Conservation (phyloP, 257 asterid species). For the Solanum bukasovii region DNA sequence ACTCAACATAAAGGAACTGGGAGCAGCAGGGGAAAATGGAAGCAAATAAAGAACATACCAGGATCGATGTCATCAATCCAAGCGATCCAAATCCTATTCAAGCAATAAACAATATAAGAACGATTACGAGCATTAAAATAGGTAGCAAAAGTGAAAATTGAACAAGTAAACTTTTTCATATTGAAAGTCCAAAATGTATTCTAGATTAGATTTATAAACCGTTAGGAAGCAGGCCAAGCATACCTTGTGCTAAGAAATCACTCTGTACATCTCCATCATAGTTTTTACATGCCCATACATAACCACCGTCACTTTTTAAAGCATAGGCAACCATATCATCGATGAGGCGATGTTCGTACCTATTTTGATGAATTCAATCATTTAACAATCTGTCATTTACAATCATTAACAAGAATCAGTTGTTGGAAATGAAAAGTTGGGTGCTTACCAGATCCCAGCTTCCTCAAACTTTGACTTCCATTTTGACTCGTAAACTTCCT, state of each 20-base stretch:
- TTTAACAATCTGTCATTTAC: background rate
- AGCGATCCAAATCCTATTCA: slow-evolving; percentile 93
- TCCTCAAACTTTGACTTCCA: slow-evolving; percentile 87
- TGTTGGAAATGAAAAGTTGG: background rate
- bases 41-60: slow-evolving; percentile 39
- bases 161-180: background rate
- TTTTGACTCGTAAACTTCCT: slow-evolving; percentile 74
- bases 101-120: background rate
- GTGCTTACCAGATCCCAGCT: slow-evolving; percentile 81
- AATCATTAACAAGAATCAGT: background rate
- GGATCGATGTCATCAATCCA: slow-evolving; percentile 96
- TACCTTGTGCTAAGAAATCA: slow-evolving; percentile 99
- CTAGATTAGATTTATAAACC: background rate
- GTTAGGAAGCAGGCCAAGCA: background rate
- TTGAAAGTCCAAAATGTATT: background rate
- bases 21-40: background rate
- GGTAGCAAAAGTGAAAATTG: background rate
- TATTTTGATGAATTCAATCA: slow-evolving; percentile 5
- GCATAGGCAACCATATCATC: slow-evolving; percentile 99
- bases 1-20: background rate
- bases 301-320: slow-evolving; percentile 96
- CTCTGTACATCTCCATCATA: slow-evolving; percentile 99
- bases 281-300: slow-evolving; percentile 99
- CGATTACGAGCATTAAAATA: background rate
- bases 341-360: slow-evolving; percentile 99